Conservation (phyloP, 2,329 filamentous ascomycete species). For the Diplodia seriata region DNA sequence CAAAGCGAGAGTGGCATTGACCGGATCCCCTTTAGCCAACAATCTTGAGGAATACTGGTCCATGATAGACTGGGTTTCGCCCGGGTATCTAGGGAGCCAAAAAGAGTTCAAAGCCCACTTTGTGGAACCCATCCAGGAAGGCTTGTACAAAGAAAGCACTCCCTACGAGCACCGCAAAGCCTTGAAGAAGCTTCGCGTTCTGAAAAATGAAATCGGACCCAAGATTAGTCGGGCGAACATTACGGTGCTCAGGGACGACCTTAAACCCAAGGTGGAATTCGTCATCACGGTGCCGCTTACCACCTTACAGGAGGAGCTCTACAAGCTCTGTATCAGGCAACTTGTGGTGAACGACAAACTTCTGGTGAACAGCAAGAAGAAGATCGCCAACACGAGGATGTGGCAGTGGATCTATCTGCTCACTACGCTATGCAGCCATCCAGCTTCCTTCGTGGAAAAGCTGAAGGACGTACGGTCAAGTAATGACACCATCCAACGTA, state of each 20-base stretch:
- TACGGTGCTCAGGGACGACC: constrained; percentile 66
- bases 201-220: constrained; percentile 75
- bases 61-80: constrained; percentile 89
- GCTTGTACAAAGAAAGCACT: constrained; percentile 71
- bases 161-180: constrained; percentile 62
- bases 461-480: constrained; percentile 37
- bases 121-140: constrained; percentile 73
- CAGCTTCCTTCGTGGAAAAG: constrained; percentile 51
- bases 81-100: constrained; percentile 73
- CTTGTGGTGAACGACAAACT: constrained; percentile 43
- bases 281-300: constrained; percentile 77
- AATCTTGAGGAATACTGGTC: constrained; percentile 82
- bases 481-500: constrained; percentile 16
- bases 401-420: constrained; percentile 64
- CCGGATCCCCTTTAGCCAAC: constrained; percentile 85
- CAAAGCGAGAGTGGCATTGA: constrained; percentile 78
- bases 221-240: constrained; percentile 81
- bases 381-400: constrained; percentile 53
- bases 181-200: constrained; percentile 70
- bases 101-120: constrained; percentile 75
- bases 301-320: constrained; percentile 67
- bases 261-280: constrained; percentile 82
- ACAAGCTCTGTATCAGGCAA: constrained; percentile 60
- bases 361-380: constrained; percentile 32
- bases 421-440: constrained; percentile 65